Conservation (phyloP, 495 filamentous ascomycete species). For the Bathelium albidoporum region DNA sequence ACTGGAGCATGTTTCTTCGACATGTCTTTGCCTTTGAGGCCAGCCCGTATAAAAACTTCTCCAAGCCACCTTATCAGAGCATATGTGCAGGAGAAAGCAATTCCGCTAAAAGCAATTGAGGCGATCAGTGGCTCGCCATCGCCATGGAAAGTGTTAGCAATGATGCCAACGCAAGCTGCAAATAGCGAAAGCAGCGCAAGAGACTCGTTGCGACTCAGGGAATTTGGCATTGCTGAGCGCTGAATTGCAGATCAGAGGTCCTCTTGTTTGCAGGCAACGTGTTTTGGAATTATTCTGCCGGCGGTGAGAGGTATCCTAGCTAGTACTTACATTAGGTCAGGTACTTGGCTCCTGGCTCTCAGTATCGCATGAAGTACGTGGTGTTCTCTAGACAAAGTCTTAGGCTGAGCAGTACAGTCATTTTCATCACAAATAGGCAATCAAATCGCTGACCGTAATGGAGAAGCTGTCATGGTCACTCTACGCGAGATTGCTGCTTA, state of each 20-base stretch:
- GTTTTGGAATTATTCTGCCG: not conserved
- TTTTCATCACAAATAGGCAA: too few relatives aligned
- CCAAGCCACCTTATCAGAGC: slow-evolving; percentile 93
- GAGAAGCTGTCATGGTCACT: not conserved
- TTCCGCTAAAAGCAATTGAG: slow-evolving; percentile 72
- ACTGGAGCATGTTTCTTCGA: slow-evolving; percentile 64
- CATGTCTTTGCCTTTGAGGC: slow-evolving; percentile 85
- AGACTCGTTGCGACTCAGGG: slow-evolving; percentile 57
- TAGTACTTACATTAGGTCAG: not conserved
- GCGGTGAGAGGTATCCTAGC: not conserved
- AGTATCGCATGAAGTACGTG: too few relatives aligned
- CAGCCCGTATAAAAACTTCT: slow-evolving; percentile 74
- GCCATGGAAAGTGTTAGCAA: slow-evolving; percentile 69
- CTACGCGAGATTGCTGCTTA: not conserved
- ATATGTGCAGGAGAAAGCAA: slow-evolving; percentile 71
- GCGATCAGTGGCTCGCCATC: slow-evolving; percentile 86
- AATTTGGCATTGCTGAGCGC: slow-evolving; percentile 19
- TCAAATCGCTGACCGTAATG: not conserved
- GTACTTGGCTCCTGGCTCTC: too few relatives aligned
- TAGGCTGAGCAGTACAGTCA: too few relatives aligned
- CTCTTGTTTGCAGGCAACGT: slow-evolving; percentile 2
- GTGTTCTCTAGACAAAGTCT: too few relatives aligned
- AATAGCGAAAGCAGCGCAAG: slow-evolving; percentile 59
- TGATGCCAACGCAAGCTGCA: slow-evolving; percentile 58
- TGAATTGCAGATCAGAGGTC: not conserved